Conservation (phyloP, 495 filamentous ascomycete species). For the Penicillium malachiteum region DNA sequence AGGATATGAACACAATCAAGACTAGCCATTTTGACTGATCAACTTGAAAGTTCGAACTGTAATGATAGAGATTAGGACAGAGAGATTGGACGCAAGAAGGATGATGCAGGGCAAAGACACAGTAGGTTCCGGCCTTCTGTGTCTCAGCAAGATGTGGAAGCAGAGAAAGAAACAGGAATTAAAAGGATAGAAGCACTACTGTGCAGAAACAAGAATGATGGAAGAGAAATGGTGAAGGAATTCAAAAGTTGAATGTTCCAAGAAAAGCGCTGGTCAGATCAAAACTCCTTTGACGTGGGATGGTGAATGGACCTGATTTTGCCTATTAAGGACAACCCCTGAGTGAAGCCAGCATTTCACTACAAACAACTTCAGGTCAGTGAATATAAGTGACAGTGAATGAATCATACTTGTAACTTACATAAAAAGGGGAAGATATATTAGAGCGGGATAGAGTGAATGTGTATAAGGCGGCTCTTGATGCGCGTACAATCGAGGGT, state of each 20-base stretch:
- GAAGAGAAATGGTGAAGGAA: too few relatives aligned
- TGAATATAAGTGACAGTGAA: not conserved
- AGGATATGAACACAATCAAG: constrained; percentile 36
- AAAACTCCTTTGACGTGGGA: not conserved
- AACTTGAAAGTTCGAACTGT: not conserved
- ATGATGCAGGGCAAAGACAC: not conserved
- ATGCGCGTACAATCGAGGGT: constrained; percentile 13
- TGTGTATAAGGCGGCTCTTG: not conserved
- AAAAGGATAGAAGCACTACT: not conserved
- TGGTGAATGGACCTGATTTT: constrained; percentile 8
- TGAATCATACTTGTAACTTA: not conserved
- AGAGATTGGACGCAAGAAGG: constrained; percentile 1
- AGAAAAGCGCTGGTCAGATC: not conserved
- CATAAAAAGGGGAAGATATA: not conserved
- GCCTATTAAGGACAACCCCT: constrained; percentile 26
- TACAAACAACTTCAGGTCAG: constrained; percentile 6
- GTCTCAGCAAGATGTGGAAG: not conserved
- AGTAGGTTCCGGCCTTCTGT: constrained; percentile 7
- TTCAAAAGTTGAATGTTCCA: too few relatives aligned
- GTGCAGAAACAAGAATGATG: not conserved
- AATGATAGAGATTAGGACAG: not conserved
- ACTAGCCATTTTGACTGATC: constrained; percentile 27
- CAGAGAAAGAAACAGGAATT: not conserved
- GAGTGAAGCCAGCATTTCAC: constrained; percentile 28
- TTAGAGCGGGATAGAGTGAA: too few relatives aligned